Evolutionary conservation across 164 flowering plant species (phyloP).

Genomic region (Magnolia kwangsiensis): DNA sequence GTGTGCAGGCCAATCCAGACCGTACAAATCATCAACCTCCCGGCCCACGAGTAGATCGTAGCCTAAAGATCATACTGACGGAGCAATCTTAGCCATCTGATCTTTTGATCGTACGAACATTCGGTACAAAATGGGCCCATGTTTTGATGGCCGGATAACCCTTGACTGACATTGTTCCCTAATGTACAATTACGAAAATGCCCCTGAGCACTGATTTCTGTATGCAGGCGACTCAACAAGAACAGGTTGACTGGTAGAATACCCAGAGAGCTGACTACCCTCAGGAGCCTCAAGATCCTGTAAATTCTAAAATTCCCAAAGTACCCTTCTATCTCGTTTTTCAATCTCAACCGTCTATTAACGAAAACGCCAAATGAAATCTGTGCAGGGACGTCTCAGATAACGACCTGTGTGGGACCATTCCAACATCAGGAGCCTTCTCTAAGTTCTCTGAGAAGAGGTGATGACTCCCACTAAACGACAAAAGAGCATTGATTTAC

Average conservation of each 20-base stretch:
- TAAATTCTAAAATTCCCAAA: conserved; percentile 17
- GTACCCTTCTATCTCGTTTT: not conserved
- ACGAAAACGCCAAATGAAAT: not conserved
- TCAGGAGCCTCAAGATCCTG: conserved; percentile 64
- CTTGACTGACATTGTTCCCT: too few species aligned
- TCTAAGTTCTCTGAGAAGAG: conserved; percentile 62
- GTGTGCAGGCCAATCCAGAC: too few species aligned
- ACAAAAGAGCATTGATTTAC: not conserved
- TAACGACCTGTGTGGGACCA: conserved; percentile 69
- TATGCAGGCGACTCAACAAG: conserved; percentile 56
- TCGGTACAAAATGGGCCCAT: too few species aligned
- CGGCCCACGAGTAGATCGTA: too few species aligned
- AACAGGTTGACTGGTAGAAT: conserved; percentile 66
- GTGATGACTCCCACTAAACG: conserved; percentile 22
- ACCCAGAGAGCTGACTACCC: conserved; percentile 67
- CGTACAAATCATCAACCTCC: too few species aligned
- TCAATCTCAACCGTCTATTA: not conserved
- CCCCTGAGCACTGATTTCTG: not conserved
- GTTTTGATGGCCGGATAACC: too few species aligned
- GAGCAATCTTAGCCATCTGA: too few species aligned
- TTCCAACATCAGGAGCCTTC: conserved; percentile 66
- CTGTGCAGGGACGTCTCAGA: conserved; percentile 61
- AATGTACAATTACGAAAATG: not conserved
- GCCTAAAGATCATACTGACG: too few species aligned
- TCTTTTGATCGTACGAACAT: too few species aligned